Evolutionary conservation across 495 filamentous ascomycete species (phyloP), one percentile per base, ranked within the genome.

Genomic region (Cladorrhinum samala): DNA sequence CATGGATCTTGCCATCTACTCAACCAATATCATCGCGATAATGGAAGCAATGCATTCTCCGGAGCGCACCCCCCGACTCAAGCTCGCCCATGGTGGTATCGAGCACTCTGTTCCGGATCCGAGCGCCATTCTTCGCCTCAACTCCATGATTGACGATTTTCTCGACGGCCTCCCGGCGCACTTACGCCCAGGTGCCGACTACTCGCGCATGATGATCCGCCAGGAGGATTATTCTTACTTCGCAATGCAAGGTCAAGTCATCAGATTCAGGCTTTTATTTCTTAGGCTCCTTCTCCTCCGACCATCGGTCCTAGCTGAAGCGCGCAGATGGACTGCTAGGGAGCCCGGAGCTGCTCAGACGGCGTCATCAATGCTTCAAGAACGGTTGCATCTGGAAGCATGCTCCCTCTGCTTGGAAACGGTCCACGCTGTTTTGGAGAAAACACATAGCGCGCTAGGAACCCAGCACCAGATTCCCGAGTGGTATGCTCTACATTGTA

Each of bases 401-500:
- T 58, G 53, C 52, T 19, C 43, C 37, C 20, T 63, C 39, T 48
- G 42, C 24, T 25, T 59, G 16, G 9, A 51, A 24, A 55, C 60
- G n/a, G 51, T 53, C 24, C 58, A 63, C 38, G 19, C 20, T 9
- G 53, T 58, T 9, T 44, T 68, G 0, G 50, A 54, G 40, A 52
- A 63, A 33, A 58, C 65, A 24, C 39, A 53, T 13, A n/a, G 18
- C 9, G 42, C 40, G 1, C 53, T 60, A 4, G 27, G 33, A 7
- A 59, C 44, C 1, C 20, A 36, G 6, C 16, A 36, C 20, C 44
- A 51, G 18, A 23, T 44, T 41, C 38, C 59, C 1, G 46, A 16
- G 39, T 54, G 60, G 57, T 48, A 49, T 37, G 40, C 57, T 33
- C 23, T 64, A 49, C 50, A 59, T 2, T 54, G 61, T 62, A 54